Evolutionary conservation across 2,329 filamentous ascomycete genomes (phyloP).

Genomic region (Drechslerella coelobrocha): DNA sequence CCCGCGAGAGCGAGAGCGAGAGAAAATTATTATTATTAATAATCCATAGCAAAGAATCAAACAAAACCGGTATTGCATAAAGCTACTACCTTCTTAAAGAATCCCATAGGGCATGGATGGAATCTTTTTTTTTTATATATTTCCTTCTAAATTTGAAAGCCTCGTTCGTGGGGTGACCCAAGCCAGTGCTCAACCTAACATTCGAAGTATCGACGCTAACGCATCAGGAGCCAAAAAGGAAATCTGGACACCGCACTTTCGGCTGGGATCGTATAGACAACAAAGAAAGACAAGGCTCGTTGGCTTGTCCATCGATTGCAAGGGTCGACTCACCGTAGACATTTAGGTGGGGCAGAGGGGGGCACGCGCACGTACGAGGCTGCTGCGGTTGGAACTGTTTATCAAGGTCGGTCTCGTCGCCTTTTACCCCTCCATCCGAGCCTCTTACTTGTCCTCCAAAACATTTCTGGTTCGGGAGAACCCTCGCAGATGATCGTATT

Average conservation of each 20-base stretch:
- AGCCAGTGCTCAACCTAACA: background rate
- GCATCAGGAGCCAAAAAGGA: constrained; percentile 3
- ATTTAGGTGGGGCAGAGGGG: background rate
- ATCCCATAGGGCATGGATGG: background rate
- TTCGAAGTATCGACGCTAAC: background rate
- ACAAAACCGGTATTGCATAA: no score
- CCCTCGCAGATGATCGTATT: background rate
- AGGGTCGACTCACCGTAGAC: background rate
- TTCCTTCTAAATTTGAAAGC: background rate
- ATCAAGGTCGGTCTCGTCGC: background rate
- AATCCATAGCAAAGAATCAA: no score
- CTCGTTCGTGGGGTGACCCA: background rate
- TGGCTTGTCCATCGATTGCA: background rate
- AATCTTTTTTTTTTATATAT: background rate
- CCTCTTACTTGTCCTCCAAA: background rate
- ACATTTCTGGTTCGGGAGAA: background rate
- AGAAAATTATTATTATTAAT: no score
- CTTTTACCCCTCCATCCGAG: background rate
- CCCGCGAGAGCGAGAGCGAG: no score
- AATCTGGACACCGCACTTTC: background rate
- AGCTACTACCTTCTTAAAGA: background rate
- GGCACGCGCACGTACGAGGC: background rate
- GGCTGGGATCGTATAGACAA: background rate
- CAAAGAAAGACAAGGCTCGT: background rate
- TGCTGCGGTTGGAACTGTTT: background rate